phyloP scores from a whole-genome alignment of 2,329 filamentous ascomycete species.

The Alternaria sp. region DNA sequence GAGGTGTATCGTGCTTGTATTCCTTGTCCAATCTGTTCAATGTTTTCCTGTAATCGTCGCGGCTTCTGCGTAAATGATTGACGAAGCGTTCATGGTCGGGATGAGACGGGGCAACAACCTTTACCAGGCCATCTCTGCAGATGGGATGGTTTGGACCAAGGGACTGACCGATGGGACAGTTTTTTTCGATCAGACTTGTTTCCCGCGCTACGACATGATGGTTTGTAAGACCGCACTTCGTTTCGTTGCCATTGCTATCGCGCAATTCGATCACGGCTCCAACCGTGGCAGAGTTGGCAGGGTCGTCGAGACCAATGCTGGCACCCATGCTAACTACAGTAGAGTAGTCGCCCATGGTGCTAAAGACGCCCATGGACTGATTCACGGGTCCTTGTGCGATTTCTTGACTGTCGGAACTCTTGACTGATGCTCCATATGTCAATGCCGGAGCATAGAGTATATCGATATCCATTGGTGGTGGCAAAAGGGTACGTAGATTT shows the following conservation, averaged over 20 bases:
- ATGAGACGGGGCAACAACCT: not conserved
- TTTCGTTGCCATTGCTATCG: not conserved
- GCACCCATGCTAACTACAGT: not conserved
- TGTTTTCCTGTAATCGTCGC: too few relatives aligned
- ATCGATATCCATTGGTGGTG: not conserved
- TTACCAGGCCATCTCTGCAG: not conserved
- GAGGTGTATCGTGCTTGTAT: too few relatives aligned
- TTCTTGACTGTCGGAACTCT: too few relatives aligned
- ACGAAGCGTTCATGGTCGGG: not conserved
- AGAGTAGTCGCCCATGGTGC: constrained; percentile 3
- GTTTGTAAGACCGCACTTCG: not conserved
- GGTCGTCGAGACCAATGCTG: not conserved
- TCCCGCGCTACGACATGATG: not conserved
- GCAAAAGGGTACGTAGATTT: not conserved
- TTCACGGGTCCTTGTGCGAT: not conserved
- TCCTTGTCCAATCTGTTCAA: too few relatives aligned
- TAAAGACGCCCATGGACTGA: too few relatives aligned
- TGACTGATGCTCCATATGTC: not conserved
- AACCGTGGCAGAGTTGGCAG: constrained; percentile 2
- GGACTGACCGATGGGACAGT: not conserved
- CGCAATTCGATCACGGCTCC: not conserved
- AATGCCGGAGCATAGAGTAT: not conserved
- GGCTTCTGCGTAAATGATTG: not conserved
- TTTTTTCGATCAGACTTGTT: too few relatives aligned
- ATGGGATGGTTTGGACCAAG: not conserved